Evolutionary conservation across 2,329 filamentous ascomycete species (phyloP).

Genomic region (Aspergillus pseudotamarii): DNA sequence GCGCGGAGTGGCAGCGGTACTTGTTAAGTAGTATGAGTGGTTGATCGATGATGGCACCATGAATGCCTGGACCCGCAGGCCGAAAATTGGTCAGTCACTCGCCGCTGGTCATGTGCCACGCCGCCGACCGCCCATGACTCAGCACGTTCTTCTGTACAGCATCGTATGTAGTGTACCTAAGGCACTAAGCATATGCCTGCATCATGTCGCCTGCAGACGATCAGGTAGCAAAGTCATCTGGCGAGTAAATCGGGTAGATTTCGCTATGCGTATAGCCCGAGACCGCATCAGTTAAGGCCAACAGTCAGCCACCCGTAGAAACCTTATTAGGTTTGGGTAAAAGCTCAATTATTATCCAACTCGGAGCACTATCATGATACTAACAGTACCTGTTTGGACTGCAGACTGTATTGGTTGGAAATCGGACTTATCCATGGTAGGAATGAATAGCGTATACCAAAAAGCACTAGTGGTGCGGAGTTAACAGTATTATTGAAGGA

Average conservation of each 20-base stretch:
- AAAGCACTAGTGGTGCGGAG: neutral
- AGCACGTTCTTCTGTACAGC: neutral
- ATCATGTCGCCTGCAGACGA: conserved; percentile 4
- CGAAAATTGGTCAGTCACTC: conserved; percentile 7
- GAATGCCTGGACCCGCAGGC: conserved; percentile 7
- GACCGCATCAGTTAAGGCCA: no score
- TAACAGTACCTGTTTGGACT: neutral
- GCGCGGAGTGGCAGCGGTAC: neutral
- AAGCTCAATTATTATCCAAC: neutral
- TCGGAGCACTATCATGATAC: neutral
- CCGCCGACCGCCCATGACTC: conserved; percentile 7
- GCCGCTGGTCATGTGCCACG: conserved; percentile 11
- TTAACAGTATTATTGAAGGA: neutral
- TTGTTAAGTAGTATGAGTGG: conserved; percentile 2
- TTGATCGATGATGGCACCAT: conserved; percentile 13
- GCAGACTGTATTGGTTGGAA: neutral
- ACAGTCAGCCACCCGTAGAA: neutral
- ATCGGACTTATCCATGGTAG: neutral
- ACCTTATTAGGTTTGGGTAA: neutral
- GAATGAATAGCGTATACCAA: neutral
- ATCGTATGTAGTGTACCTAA: neutral
- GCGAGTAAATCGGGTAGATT: conserved; percentile 5
- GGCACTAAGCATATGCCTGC: neutral
- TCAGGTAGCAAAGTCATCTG: conserved; percentile 10
- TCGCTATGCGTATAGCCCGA: neutral